Conservation (phyloP, 108 stramenopile species). For the Fragilariopsis cylindrus region DNA sequence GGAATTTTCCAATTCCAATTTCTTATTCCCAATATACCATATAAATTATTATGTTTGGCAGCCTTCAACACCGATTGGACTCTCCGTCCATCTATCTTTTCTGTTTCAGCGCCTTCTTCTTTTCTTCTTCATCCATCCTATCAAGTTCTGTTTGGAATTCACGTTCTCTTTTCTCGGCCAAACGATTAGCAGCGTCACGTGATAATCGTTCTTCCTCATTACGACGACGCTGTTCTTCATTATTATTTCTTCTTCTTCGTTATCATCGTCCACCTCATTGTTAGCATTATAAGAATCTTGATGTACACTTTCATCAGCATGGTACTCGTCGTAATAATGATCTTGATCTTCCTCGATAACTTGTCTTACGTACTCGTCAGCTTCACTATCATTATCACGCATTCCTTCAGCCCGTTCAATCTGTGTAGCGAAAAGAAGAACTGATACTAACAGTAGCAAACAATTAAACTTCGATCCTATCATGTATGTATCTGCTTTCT, state of each 20-base stretch:
- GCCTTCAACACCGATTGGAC: slow-evolving; percentile 59
- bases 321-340: slow-evolving; percentile 17
- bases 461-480: too few relatives aligned
- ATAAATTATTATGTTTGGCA: slow-evolving; percentile 47
- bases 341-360: slow-evolving; percentile 44
- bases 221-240: neutral
- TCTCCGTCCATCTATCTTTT: slow-evolving; percentile 62
- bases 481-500: too few relatives aligned
- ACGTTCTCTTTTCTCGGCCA: slow-evolving; percentile 55
- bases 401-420: neutral
- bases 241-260: neutral
- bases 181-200: slow-evolving; percentile 39
- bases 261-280: too few relatives aligned
- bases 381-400: too few relatives aligned
- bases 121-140: slow-evolving; percentile 72
- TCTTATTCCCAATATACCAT: slow-evolving; percentile 73
- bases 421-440: too few relatives aligned
- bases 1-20: slow-evolving; percentile 49
- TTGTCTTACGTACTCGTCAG: slow-evolving; percentile 38
- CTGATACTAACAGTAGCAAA: too few relatives aligned
- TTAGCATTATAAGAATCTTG: neutral
- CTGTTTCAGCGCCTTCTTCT: slow-evolving; percentile 40
- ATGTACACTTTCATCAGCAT: slow-evolving; percentile 4
- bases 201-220: slow-evolving; percentile 18
- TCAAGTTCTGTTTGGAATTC: slow-evolving; percentile 64